Evolutionary conservation across 495 filamentous ascomycete genomes (phyloP).

Genomic region (Aspergillus baeticus): DNA sequence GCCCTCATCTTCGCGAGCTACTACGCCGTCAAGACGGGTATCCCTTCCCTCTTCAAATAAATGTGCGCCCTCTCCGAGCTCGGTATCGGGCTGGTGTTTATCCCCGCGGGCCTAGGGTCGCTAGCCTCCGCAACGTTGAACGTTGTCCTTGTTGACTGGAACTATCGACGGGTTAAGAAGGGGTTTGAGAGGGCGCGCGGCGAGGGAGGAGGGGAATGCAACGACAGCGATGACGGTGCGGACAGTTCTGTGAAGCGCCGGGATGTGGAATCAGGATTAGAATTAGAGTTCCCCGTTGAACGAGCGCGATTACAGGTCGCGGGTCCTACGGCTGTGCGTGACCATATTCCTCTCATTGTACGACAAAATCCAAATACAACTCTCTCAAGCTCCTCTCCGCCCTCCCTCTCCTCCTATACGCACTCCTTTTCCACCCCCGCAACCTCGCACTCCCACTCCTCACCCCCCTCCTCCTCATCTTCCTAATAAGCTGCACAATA

Average conservation of each 20-base stretch:
- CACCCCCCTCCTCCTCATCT: constrained; percentile 50
- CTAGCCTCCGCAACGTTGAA: constrained; percentile 72
- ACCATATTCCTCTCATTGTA: background rate
- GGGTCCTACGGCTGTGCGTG: constrained; percentile 31
- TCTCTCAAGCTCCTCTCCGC: constrained; percentile 18
- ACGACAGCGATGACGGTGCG: no score
- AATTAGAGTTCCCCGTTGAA: constrained; percentile 44
- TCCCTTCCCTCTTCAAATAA: constrained; percentile 27
- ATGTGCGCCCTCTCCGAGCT: constrained; percentile 34
- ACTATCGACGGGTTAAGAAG: constrained; percentile 35
- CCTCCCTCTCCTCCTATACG: constrained; percentile 19
- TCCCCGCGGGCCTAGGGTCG: constrained; percentile 52
- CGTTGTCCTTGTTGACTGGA: constrained; percentile 62
- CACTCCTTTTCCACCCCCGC: constrained; percentile 3
- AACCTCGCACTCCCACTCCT: constrained; percentile 39
- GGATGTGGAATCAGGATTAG: constrained; percentile 38
- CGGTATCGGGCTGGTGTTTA: constrained; percentile 35
- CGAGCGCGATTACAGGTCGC: constrained; percentile 40
- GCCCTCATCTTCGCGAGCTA: constrained; percentile 35
- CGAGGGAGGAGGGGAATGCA: no score
- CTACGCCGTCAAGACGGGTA: constrained; percentile 35
- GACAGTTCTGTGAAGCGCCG: no score
- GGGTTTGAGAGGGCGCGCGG: constrained; percentile 22
- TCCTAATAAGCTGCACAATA: constrained; percentile 50
- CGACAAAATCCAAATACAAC: background rate